Base-by-base conservation (phyloP, 805 yeast genomes). In the Ogataea methylovora region DNA sequence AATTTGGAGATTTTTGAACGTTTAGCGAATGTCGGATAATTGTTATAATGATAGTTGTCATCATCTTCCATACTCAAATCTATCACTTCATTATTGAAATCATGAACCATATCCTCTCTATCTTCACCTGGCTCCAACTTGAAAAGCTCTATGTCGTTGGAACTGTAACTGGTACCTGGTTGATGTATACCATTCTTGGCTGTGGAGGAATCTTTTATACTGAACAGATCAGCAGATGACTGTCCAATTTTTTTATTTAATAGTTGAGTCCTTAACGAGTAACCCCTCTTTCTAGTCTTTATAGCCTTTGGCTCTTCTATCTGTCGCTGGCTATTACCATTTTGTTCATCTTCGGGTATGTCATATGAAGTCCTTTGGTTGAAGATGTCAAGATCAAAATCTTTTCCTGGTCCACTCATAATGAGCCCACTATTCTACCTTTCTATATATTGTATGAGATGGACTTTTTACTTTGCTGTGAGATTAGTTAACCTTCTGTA, bases 181-280 rank as follows among this genome's bases (percentile, higher is more conserved):
- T 32, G 26, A 12, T 18, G 8, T 8, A 32, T 32, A 15, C 15
- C 12, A 12, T 12, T 12, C 25, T 11, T 11, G 25, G 12, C 12
- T 11, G 25, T 12, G 12, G 25, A 23, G 12, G 10, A 12, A 12
- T 12, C 25, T 23, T 23, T 23, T 11, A 12, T 23, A 23, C 12
- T 23, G 25, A 10, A 11, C 12, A 12, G 12, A 11, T 23, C 25
- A 12, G 25, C 25, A 23, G 25, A 23, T 23, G 12, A n/a, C n/a
- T n/a, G n/a, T 8, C 15, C 22, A n/a, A 60, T 42, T 17, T 47
- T 45, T 36, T 66, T 73, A 49, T 67, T 73, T 58, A 80, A 69
- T 32, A 81, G 61, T 57, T 81, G 86, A 0, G 83, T 65, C 40
- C 88, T 63, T 36, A 81, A 54, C 8, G 84, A 76, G 40, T 77